Base-by-base conservation (phyloP, 768 basidiomycete species). In the Collybiopsis confluens region DNA sequence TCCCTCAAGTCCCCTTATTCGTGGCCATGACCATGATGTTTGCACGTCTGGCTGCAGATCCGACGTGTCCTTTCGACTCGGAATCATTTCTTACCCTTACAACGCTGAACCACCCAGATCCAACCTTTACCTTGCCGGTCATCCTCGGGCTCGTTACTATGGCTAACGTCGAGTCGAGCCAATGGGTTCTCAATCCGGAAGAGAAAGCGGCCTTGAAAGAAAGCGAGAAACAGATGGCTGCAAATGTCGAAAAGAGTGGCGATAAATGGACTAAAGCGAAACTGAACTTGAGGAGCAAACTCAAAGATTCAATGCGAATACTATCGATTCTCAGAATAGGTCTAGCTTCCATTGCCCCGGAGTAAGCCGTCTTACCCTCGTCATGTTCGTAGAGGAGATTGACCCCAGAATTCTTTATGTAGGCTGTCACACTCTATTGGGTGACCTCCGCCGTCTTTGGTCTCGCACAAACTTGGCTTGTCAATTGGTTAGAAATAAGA, bases 341-440 rank as follows among this genome's bases (percentile, higher is more conserved):
- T 37, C 62, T 89, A 24, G 85, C 83, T 27, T 73, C 82, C 13
- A 63, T 88, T 64, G 81, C 83, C 21, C 88, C 90, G 47, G 90
- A 57, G 90, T 91, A 64, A 50, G 79, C 71, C 15, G 11, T 54
- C 11, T 44, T 21, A 23, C 24, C 11, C 20, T n/a, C 47, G 36
- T 47, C 45, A 28, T 26, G 47, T 52, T 54, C 35, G 36, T 40
- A 47, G 1, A 44, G 30, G 44, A 58, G 36, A n/a, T 41, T 28
- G 50, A 58, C 57, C 16, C 42, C 51, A 23, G 45, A 56, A 21
- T 54, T 33, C 23, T 46, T 35, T 35, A 51, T 54, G 51, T 55
- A 88, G 90, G 79, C 84, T 45, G 73, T 92, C 23, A 72, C 82
- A 35, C 61, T 92, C 28, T 92, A 89, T 61, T 92, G 90, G 90